Evolutionary conservation across 2,329 filamentous ascomycete genomes (phyloP).

Genomic region (Proliferodiscus dingleyae): DNA sequence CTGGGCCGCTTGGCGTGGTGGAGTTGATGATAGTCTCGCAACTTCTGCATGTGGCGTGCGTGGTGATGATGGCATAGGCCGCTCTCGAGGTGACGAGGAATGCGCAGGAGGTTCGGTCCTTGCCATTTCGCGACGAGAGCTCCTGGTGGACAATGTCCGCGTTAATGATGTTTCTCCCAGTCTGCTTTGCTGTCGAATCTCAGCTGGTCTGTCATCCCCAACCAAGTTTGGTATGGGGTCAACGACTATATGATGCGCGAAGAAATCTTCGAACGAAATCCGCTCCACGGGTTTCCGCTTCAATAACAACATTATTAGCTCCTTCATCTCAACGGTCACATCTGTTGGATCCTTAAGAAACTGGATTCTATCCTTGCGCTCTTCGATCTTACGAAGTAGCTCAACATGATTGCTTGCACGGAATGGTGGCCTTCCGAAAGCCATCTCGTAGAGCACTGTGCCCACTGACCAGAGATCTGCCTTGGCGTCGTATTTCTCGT

Average conservation of each 20-base stretch:
- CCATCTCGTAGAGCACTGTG: slow-evolving; percentile 94
- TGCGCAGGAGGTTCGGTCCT: slow-evolving; percentile 19
- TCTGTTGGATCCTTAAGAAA: slow-evolving; percentile 72
- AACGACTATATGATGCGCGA: slow-evolving; percentile 67
- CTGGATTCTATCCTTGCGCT: slow-evolving; percentile 76
- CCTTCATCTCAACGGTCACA: slow-evolving; percentile 72
- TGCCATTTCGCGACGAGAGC: slow-evolving; percentile 13
- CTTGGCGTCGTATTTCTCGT: slow-evolving; percentile 96
- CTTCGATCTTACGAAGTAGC: slow-evolving; percentile 85
- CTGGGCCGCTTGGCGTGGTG: slow-evolving; percentile 13
- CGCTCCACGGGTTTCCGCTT: slow-evolving; percentile 83
- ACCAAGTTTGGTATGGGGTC: slow-evolving; percentile 75
- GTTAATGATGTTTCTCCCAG: slow-evolving; percentile 17
- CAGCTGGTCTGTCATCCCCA: slow-evolving; percentile 61
- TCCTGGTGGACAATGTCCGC: slow-evolving; percentile 22
- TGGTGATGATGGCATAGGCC: slow-evolving; percentile 18
- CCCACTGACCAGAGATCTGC: slow-evolving; percentile 97
- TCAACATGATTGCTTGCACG: slow-evolving; percentile 92
- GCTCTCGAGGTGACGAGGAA: slow-evolving; percentile 25
- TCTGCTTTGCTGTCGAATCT: slow-evolving; percentile 15
- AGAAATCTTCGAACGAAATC: slow-evolving; percentile 82
- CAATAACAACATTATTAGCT: slow-evolving; percentile 71
- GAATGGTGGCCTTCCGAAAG: slow-evolving; percentile 85
- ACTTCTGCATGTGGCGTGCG: slow-evolving; percentile 14
- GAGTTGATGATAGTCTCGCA: slow-evolving; percentile 16